Evolutionary conservation across 176 grass and related monocot genomes (phyloP).

Genomic region (Rhynchospora pubera): DNA sequence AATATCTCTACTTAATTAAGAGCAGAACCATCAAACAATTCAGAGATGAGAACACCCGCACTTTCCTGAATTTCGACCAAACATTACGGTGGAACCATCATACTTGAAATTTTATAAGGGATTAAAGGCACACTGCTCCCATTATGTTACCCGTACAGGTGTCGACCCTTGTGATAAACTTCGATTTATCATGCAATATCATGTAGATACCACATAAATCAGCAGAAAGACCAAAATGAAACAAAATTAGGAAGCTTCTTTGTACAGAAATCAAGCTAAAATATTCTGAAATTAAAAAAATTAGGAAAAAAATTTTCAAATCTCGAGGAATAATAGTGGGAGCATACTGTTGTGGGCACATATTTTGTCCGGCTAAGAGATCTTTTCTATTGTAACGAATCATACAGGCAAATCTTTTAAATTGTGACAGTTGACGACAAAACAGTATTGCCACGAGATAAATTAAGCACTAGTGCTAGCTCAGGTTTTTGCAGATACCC

Average conservation of each 20-base stretch:
- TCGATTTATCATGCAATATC: background rate
- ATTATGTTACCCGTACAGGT: too few species aligned
- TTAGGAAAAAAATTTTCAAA: background rate
- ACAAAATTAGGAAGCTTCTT: background rate
- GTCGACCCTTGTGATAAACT: background rate
- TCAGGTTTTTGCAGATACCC: background rate
- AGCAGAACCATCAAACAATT: too few species aligned
- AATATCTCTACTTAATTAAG: too few species aligned
- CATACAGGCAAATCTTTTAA: background rate
- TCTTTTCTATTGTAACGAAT: background rate
- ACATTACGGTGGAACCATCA: background rate
- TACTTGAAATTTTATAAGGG: background rate
- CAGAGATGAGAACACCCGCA: too few species aligned
- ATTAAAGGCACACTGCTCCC: background rate
- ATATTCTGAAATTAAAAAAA: background rate
- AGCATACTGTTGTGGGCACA: background rate
- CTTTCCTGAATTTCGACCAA: too few species aligned
- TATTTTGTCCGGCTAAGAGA: background rate
- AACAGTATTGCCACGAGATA: background rate
- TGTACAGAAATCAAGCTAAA: background rate
- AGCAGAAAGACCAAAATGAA: background rate
- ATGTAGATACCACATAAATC: background rate
- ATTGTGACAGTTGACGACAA: background rate
- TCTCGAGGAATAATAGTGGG: background rate
- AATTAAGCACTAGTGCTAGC: background rate